These are phyloP conservation scores for Ogataea degrootiae DNA, from an alignment of 805 yeast genomes.

Conservation along the genomic window DNA sequence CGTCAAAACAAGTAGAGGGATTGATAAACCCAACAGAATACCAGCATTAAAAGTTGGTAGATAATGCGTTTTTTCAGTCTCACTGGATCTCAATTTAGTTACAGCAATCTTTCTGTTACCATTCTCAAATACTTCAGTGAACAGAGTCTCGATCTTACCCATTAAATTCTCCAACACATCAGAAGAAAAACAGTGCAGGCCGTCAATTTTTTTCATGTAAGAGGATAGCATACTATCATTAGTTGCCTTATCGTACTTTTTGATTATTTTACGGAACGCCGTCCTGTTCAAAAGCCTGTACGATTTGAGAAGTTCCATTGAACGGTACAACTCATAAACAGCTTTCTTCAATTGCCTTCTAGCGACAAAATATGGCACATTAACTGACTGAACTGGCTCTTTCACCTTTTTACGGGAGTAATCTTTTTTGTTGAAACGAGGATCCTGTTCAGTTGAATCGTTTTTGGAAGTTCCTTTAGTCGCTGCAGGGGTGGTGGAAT, in stretches of 20 bases:
- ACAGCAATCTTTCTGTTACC: conserved; percentile 69
- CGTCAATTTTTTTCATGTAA: conserved; percentile 56
- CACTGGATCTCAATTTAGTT: conserved; percentile 57
- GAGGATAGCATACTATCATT: conserved; percentile 36
- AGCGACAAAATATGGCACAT: conserved; percentile 59
- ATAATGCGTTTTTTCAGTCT: conserved; percentile 36
- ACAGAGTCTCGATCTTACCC: conserved; percentile 61
- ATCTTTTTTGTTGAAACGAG: conserved; percentile 42
- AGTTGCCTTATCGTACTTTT: conserved; percentile 82
- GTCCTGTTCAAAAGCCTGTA: conserved; percentile 77
- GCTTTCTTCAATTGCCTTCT: conserved; percentile 66
- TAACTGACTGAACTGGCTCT: background rate
- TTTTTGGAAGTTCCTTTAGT: background rate
- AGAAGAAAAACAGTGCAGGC: conserved; percentile 55
- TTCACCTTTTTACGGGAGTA: conserved; percentile 33
- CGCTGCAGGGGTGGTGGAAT: too few species aligned
- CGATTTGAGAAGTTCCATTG: conserved; percentile 63
- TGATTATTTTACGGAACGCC: conserved; percentile 83
- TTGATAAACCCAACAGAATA: conserved; percentile 58
- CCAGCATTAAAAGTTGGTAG: conserved; percentile 58
- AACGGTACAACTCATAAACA: conserved; percentile 65
- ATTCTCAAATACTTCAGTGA: conserved; percentile 59
- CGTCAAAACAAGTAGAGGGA: conserved; percentile 64
- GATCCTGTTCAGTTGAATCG: conserved; percentile 13
- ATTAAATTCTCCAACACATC: conserved; percentile 63